Conservation (phyloP, 768 basidiomycete species). For the Cytidiella melzeri region DNA sequence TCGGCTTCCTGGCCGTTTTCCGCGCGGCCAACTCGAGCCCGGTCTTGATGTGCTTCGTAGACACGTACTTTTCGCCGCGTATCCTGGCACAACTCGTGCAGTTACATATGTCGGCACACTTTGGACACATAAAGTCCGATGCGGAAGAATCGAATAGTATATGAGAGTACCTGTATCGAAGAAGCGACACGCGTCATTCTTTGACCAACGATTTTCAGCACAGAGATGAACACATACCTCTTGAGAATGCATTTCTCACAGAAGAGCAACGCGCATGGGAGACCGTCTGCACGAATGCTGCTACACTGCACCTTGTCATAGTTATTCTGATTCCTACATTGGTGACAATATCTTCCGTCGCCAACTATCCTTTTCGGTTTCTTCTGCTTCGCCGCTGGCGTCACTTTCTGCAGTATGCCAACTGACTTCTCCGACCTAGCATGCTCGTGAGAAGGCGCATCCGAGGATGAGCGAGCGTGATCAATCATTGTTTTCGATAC, state of each 20-base stretch:
- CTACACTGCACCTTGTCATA: constrained; percentile 34
- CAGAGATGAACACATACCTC: constrained; percentile 22
- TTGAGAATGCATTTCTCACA: constrained; percentile 29
- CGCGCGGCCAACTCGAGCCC: neutral
- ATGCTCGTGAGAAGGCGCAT: neutral
- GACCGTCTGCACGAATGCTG: constrained; percentile 10
- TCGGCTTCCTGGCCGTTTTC: constrained; percentile 2
- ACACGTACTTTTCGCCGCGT: constrained; percentile 43
- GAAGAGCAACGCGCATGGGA: constrained; percentile 28
- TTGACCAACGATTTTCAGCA: neutral
- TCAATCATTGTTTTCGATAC: no score
- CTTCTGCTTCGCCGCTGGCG: neutral
- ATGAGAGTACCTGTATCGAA: constrained; percentile 31
- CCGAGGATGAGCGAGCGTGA: neutral
- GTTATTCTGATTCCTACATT: constrained; percentile 25
- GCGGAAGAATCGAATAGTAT: constrained; percentile 28
- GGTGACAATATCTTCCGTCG: constrained; percentile 26
- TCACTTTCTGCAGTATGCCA: neutral
- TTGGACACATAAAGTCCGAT: constrained; percentile 36
- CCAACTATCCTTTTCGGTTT: constrained; percentile 1
- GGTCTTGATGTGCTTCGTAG: constrained; percentile 11
- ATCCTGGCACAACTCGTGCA: constrained; percentile 39
- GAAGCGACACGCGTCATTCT: neutral
- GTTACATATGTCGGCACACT: constrained; percentile 40
- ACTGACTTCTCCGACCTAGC: neutral